Base-by-base conservation (phyloP, 2,329 filamentous ascomycete genomes). In the Oidium heveae region DNA sequence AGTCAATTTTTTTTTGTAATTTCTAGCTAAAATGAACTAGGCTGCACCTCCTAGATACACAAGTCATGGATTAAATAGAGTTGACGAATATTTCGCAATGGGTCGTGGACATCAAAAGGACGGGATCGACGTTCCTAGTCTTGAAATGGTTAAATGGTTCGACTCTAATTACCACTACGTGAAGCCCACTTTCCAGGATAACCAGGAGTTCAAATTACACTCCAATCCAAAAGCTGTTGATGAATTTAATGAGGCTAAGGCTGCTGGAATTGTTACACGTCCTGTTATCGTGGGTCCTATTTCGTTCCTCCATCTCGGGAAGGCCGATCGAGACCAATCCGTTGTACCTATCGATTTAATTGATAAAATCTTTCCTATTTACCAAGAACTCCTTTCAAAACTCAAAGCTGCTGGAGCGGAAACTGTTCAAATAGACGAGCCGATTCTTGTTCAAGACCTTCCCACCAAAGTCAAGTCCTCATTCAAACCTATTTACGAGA, bases 71-170 rank as follows among this genome's bases (percentile, higher is more conserved):
- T 86, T 98, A 62, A 74, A 89, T 71, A 72, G 78, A 61, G 74
- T 98, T 69, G 91, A 98, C 74, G 82, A 94, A 74, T 96, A 95
- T 82, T 98, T 98, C 68, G 91, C 91, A 72, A 94, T 98, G 86
- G 91, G 91, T 67, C 86, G 91, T 82, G 91, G 91, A 68, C 88
- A 93, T 74, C 91, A 98, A 74, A 93, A 86, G 80, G 79, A 81
- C 67, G 79, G 85, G 70, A 77, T 96, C 64, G 91, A 98, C 71
- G 91, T 96, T 62, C 86, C 89, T 64, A 79, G 77, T 67, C 75
- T 94, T 72, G 91, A 98, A 79, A 98, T 98, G 91, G 91, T 98
- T 66, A 98, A 98, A 79, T 98, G 91, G 91, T 98, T 98, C 69
- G 91, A 98, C 78, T 94, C 87, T 62, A 98, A 98, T 84, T 98